Evolutionary conservation across 495 filamentous ascomycete species (phyloP).

Genomic region (Elasticomyces elasticus): DNA sequence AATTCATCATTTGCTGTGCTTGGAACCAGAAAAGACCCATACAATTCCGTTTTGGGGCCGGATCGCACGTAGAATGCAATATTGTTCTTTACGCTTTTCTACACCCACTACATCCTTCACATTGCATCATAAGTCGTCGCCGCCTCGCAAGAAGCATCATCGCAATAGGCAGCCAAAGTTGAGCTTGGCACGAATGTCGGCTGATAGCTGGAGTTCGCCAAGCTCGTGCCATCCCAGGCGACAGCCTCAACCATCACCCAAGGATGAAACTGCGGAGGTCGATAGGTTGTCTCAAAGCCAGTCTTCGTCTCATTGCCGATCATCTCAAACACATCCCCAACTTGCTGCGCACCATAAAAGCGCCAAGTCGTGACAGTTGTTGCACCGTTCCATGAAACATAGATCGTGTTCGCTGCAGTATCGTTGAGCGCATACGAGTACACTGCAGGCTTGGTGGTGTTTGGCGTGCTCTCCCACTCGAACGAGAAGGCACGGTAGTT

Average conservation of each 20-base stretch:
- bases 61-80: no score
- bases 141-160: background rate
- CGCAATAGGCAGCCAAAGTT: background rate
- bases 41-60: no score
- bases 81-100: background rate
- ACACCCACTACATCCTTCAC: background rate
- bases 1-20: no score
- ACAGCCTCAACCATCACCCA: slow-evolving; percentile 10
- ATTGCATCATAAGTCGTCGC: background rate
- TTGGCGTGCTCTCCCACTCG: slow-evolving; percentile 9
- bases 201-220: slow-evolving; percentile 4
- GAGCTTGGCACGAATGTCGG: slow-evolving; percentile 8
- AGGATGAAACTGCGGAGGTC: background rate
- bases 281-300: slow-evolving; percentile 12
- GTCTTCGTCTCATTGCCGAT: background rate
- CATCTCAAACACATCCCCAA: background rate
- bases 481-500: slow-evolving; percentile 14
- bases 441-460: slow-evolving; percentile 3
- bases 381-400: slow-evolving; percentile 18
- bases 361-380: slow-evolving; percentile 11
- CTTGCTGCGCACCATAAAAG: slow-evolving; percentile 1
- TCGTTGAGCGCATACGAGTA: slow-evolving; percentile 4
- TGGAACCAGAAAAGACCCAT: no score
- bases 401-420: slow-evolving; percentile 1
- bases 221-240: background rate